Conservation (phyloP, 345 rosid species). For the Linum usitatissimum region DNA sequence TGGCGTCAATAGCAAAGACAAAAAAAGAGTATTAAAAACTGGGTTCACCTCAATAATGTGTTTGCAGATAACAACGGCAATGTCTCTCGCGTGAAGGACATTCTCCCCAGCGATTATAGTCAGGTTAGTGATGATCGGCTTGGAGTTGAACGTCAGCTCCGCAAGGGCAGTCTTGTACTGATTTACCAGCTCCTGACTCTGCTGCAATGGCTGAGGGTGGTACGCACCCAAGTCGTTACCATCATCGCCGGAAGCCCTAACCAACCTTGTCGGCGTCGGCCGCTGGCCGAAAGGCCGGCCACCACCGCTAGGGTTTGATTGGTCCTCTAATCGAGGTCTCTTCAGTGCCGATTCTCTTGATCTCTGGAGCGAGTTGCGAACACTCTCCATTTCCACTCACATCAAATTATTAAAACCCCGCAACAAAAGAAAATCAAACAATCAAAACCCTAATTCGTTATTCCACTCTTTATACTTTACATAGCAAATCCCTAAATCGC, state of each 20-base stretch:
- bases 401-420: not conserved
- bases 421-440: slow-evolving; percentile 6
- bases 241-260: slow-evolving; percentile 11
- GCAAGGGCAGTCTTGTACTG: slow-evolving; percentile 81
- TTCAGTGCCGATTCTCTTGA: slow-evolving; percentile 59
- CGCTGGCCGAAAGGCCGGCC: slow-evolving; percentile 40
- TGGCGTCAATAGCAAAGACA: slow-evolving; percentile 22
- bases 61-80: slow-evolving; percentile 65
- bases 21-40: slow-evolving; percentile 27
- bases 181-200: slow-evolving; percentile 75
- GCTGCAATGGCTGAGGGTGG: slow-evolving; percentile 63
- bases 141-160: slow-evolving; percentile 94
- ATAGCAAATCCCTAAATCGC: not conserved
- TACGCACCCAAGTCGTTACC: slow-evolving; percentile 53
- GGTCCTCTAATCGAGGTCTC: slow-evolving; percentile 65
- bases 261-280: slow-evolving; percentile 20
- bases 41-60: slow-evolving; percentile 94
- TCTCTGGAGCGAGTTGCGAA: slow-evolving; percentile 81
- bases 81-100: slow-evolving; percentile 70
- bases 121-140: slow-evolving; percentile 91
- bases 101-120: slow-evolving; percentile 96
- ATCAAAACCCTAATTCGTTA: slow-evolving; percentile 12
- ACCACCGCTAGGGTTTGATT: slow-evolving; percentile 19
- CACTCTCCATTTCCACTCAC: slow-evolving; percentile 52
- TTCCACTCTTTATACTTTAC: slow-evolving; percentile 3